Percentiles rank a stretch among this genome's conserved stretches.
Evolutionary conservation across 2,329 filamentous ascomycete genomes (phyloP).

Genomic region (Scedosporium dehoogii): DNA sequence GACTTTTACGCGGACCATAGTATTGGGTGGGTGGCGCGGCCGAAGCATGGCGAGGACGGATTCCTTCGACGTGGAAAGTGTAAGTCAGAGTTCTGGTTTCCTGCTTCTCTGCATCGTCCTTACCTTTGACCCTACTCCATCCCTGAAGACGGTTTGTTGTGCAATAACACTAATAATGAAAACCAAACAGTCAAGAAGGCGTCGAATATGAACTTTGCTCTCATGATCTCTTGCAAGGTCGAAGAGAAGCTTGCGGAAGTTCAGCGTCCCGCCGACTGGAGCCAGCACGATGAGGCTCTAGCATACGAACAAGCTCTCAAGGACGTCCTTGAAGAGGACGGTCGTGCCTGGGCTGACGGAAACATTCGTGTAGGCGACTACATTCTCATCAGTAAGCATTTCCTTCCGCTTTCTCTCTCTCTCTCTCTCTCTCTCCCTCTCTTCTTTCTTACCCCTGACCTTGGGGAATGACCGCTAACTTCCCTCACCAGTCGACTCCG

Average conservation of each 20-base stretch:
- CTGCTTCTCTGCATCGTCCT: too few species aligned
- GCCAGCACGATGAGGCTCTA: conserved; percentile 55
- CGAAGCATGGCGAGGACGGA: conserved; percentile 51
- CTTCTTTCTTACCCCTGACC: conserved; percentile 29
- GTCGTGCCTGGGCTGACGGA: conserved; percentile 70
- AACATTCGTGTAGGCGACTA: conserved; percentile 82
- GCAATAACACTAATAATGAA: neutral
- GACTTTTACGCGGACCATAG: conserved; percentile 61
- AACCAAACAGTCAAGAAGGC: conserved; percentile 46
- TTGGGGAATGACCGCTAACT: conserved; percentile 43
- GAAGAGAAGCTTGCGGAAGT: conserved; percentile 56
- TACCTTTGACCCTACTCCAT: too few species aligned
- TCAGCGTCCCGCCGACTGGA: conserved; percentile 52
- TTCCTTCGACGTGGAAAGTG: conserved; percentile 54
- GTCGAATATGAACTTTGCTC: conserved; percentile 63
- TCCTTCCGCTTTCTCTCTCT: conserved; percentile 50
- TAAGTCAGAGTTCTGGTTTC: neutral
- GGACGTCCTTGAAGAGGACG: conserved; percentile 56
- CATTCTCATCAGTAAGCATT: conserved; percentile 51
- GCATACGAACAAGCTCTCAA: conserved; percentile 58
- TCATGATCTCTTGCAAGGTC: conserved; percentile 59
- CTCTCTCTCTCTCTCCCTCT: conserved; percentile 37
- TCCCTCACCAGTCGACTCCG: conserved; percentile 48
- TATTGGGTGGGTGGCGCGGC: conserved; percentile 60
- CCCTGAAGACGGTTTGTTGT: neutral